Conservation (phyloP, 2,329 filamentous ascomycete genomes). For the Samsoniella hepiali region DNA sequence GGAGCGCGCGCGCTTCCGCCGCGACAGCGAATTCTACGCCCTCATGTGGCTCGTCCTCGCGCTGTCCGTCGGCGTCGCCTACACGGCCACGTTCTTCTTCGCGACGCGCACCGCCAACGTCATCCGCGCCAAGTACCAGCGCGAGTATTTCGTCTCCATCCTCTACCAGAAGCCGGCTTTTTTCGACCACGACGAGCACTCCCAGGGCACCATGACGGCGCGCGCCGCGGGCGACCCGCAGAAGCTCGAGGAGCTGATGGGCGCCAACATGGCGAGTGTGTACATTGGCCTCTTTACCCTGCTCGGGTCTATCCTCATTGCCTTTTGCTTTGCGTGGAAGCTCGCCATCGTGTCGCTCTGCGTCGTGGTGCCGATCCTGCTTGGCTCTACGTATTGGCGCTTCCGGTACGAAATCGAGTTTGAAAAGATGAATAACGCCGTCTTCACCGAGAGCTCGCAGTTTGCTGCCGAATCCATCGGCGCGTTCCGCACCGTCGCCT, state of each 20-base stretch:
- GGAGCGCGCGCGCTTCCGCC: constrained; percentile 32
- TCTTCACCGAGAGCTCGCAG: constrained; percentile 69
- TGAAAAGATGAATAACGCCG: constrained; percentile 63
- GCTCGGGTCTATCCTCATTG: constrained; percentile 60
- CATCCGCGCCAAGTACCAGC: constrained; percentile 52
- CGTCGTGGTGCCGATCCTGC: constrained; percentile 52
- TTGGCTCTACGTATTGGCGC: constrained; percentile 48
- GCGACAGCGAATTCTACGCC: constrained; percentile 57
- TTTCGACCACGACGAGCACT: constrained; percentile 59
- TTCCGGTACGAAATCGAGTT: constrained; percentile 62
- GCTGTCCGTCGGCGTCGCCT: constrained; percentile 48
- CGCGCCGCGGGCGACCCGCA: constrained; percentile 55
- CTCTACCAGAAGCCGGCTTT: constrained; percentile 57
- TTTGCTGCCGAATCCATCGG: constrained; percentile 73
- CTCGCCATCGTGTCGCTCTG: constrained; percentile 65
- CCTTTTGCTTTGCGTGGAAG: constrained; percentile 75
- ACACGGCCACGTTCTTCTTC: constrained; percentile 40
- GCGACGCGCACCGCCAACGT: constrained; percentile 46
- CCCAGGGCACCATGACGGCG: constrained; percentile 58
- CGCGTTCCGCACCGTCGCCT: constrained; percentile 69
- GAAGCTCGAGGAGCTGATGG: constrained; percentile 60
- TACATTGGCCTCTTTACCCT: constrained; percentile 63
- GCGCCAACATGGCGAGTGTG: constrained; percentile 63
- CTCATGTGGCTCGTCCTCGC: constrained; percentile 64
- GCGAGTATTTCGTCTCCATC: constrained; percentile 60